phyloP scores from a whole-genome alignment of 805 yeast species.

The Saccharomycopsis synnaedendra region DNA sequence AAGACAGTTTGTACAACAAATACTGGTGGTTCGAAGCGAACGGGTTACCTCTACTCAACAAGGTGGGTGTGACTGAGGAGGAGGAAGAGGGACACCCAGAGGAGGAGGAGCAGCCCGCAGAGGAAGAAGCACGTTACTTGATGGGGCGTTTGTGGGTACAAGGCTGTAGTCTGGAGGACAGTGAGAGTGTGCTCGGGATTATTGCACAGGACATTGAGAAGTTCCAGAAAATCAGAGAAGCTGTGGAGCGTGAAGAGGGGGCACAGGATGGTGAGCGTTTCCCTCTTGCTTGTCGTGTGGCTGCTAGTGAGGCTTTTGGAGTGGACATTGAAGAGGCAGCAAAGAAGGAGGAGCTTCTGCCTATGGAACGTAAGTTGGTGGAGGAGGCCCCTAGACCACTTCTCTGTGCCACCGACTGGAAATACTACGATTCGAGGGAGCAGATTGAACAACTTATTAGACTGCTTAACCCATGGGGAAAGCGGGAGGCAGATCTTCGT shows the following conservation, averaged over 20 bases:
- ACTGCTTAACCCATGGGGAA: constrained; percentile 74
- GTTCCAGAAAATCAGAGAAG: constrained; percentile 5
- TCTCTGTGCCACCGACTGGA: constrained; percentile 50
- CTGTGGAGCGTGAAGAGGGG: constrained; percentile 18
- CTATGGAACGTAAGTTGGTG: constrained; percentile 44
- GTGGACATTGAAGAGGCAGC: constrained; percentile 20
- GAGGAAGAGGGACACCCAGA: constrained; percentile 31
- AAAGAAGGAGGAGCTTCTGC: neutral
- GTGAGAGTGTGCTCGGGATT: constrained; percentile 1
- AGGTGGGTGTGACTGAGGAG: constrained; percentile 22
- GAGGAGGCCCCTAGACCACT: constrained; percentile 58
- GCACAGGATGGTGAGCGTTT: neutral
- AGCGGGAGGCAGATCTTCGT: constrained; percentile 52
- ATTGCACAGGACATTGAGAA: constrained; percentile 10
- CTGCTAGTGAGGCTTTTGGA: constrained; percentile 24
- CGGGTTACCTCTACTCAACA: constrained; percentile 48
- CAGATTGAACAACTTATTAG: constrained; percentile 42
- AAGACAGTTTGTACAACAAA: constrained; percentile 72
- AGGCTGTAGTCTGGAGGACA: constrained; percentile 58
- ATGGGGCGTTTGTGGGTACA: constrained; percentile 88
- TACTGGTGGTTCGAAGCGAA: constrained; percentile 94
- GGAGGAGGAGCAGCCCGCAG: constrained; percentile 35
- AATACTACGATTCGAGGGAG: constrained; percentile 49
- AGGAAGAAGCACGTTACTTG: constrained; percentile 45
- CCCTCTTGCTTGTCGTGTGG: constrained; percentile 15